Evolutionary conservation across 208 protist species (phyloP).

Genomic region (Leishmania amazonensis): DNA sequence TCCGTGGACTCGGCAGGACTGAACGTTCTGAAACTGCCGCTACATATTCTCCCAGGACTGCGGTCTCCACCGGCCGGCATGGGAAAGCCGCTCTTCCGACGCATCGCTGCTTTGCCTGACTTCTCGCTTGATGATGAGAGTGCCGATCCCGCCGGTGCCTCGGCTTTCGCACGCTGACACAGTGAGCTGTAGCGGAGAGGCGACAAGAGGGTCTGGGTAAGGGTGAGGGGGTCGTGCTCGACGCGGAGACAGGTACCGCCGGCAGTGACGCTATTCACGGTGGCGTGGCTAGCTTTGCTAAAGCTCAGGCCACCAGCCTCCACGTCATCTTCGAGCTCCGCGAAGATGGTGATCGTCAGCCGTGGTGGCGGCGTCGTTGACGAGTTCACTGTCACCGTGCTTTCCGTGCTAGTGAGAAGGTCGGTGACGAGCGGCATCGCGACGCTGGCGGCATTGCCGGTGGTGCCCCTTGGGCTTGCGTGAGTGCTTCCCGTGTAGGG

Average conservation of each 20-base stretch:
- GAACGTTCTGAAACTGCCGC: not conserved
- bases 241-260: not conserved
- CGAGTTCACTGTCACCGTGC: not conserved
- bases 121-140: not conserved
- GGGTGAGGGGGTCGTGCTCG: constrained; percentile 8
- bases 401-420: not conserved
- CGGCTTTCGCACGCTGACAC: constrained; percentile 16
- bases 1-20: not conserved
- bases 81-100: not conserved
- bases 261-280: not conserved
- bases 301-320: not conserved
- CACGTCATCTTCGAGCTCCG: constrained; percentile 38
- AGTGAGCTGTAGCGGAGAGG: constrained; percentile 27
- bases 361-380: constrained; percentile 10
- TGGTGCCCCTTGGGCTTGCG: not conserved
- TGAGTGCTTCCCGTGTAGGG: no score
- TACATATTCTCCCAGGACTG: not conserved
- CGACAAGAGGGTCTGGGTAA: constrained; percentile 25
- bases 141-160: not conserved
- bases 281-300: not conserved
- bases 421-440: not conserved
- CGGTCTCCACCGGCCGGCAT: not conserved
- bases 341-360: constrained; percentile 52
- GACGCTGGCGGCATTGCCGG: not conserved
- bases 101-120: no score